Evolutionary conservation across 352 stramenopile species (phyloP), one percentile per base, ranked within the genome.

Genomic region (Pythium volutum): DNA sequence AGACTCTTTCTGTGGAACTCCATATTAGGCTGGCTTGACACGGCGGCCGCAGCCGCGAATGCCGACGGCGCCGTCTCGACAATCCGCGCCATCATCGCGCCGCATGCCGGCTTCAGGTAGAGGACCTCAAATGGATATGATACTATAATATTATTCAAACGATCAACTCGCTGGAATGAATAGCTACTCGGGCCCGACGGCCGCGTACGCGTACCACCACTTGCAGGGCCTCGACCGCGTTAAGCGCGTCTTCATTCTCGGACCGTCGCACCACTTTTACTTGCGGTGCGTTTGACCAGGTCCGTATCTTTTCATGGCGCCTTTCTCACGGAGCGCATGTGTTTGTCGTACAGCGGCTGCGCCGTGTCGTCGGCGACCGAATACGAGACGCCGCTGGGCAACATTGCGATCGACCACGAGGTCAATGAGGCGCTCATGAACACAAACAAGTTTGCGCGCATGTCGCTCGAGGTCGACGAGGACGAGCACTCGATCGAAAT

Each of bases 401-500:
- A 97, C 70, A 87, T 99, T 54, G 14, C 59, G 23, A 95, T 98
- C 53, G 93, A 98, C 66, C 68, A 81, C 54, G 85, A 91, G 52
- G 66, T 98, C n/a, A 91, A 93, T 52, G 76, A 92, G 59, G 79
- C 96, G 59, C 83, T 98, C 27, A 75, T 97, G 51, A 71, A 81
- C 46, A 93, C 80, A 42, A 82, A 81, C 26, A 89, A 89, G 49
- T 93, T 93, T 61, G 67, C 69, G 22, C 87, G 71, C 59, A 91
- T 94, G 81, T 83, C 81, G 29, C 76, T 90, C 55, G 77, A 81
- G 47, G 85, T 97, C 6, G 96, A 99, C 65, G 95, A 99, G 63
- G 79, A 97, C 39, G 96, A 99, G 71, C 95, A 98, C 72, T 98
- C 89, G 50, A 98, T 98, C 51, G 96, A 99, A 74, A 98, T 99